Conservation (phyloP, 2,329 filamentous ascomycete species). For the Macrophomina tecta region DNA sequence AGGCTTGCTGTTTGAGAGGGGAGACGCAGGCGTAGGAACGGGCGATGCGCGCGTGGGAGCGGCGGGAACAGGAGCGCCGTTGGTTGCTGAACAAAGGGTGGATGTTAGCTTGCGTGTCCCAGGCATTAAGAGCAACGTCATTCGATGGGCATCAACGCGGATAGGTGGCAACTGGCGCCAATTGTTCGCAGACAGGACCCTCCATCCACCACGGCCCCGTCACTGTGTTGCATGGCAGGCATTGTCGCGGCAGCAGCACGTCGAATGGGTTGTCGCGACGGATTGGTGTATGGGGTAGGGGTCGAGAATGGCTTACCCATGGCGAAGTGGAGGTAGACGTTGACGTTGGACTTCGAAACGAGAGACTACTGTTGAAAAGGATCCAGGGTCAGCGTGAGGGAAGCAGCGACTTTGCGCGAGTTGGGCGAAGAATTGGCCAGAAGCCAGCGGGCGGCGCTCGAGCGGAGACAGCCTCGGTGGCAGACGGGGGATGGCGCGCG, state of each 20-base stretch:
- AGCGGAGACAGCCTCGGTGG: conserved; percentile 33
- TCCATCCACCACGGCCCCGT: not conserved
- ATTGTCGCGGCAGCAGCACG: conserved; percentile 9
- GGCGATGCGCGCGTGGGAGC: conserved; percentile 51
- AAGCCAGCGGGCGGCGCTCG: conserved; percentile 40
- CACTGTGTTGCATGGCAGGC: not conserved
- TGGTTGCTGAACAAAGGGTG: conserved; percentile 47
- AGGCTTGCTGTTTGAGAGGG: conserved; percentile 57
- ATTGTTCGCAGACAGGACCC: not conserved
- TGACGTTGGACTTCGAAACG: conserved; percentile 39
- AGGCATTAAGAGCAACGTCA: not conserved
- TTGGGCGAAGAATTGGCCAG: conserved; percentile 25
- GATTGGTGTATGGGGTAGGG: conserved; percentile 17
- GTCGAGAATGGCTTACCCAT: conserved; percentile 43
- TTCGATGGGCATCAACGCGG: conserved; percentile 19
- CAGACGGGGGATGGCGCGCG: conserved; percentile 30
- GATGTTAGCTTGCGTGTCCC: conserved; percentile 27
- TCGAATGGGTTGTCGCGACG: not conserved
- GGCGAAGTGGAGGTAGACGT: conserved; percentile 40
- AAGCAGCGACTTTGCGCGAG: conserved; percentile 28
- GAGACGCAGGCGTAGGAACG: conserved; percentile 47
- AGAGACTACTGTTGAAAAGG: conserved; percentile 40
- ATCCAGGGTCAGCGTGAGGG: conserved; percentile 36
- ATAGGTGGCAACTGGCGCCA: conserved; percentile 15
- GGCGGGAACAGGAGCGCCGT: conserved; percentile 51